Evolutionary conservation across 768 basidiomycete species (phyloP).

Genomic region (Boletus vermiculosoides): DNA sequence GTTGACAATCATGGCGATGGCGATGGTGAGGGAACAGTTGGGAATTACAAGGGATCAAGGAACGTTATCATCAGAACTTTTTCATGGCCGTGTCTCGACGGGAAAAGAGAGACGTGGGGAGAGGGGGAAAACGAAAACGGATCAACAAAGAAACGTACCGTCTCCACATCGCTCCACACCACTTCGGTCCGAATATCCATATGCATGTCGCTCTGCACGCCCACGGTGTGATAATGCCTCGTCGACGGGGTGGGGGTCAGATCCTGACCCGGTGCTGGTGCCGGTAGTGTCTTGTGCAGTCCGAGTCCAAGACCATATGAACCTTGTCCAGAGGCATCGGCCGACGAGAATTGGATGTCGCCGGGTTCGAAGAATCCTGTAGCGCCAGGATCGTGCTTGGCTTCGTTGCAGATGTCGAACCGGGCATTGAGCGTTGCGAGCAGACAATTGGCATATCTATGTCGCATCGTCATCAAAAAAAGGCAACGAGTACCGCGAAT

Average conservation of each 20-base stretch:
- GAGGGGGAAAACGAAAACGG: neutral
- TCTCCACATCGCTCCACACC: neutral
- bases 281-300: neutral
- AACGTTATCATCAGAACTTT: neutral
- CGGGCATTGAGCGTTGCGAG: conserved; percentile 4
- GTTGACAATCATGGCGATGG: too few relatives aligned
- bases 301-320: neutral
- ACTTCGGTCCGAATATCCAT: neutral
- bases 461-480: neutral
- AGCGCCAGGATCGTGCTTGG: neutral
- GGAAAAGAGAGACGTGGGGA: too few relatives aligned
- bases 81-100: too few relatives aligned
- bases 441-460: conserved; percentile 6
- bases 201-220: neutral
- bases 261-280: neutral
- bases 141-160: neutral
- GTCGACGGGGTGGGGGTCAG: neutral
- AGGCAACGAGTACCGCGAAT: neutral
- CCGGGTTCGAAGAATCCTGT: neutral
- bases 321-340: neutral
- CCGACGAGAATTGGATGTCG: neutral
- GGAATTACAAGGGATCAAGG: neutral
- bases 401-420: neutral
- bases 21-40: neutral
- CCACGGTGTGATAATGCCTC: neutral